Evolutionary conservation across 164 flowering plant genomes (phyloP).

Genomic region (Amborella trichopoda): DNA sequence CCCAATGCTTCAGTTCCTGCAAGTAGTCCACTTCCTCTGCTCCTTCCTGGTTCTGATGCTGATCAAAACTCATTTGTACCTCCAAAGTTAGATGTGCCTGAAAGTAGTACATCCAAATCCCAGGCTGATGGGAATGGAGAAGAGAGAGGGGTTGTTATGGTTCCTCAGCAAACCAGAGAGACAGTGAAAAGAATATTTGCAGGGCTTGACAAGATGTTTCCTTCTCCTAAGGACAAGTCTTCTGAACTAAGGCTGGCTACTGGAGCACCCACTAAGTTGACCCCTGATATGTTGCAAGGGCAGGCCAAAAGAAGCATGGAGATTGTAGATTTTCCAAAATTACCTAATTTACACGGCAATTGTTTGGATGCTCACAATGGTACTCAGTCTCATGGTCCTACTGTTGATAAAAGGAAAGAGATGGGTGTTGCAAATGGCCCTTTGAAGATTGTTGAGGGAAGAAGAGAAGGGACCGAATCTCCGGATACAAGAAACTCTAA

Average conservation of each 20-base stretch:
- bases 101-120: conserved; percentile 11
- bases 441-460: conserved; percentile 1
- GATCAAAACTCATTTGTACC: conserved; percentile 10
- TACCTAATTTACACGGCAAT: conserved; percentile 17
- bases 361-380: conserved; percentile 12
- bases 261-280: conserved; percentile 36
- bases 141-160: conserved; percentile 16
- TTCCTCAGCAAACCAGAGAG: conserved; percentile 67
- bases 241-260: conserved; percentile 31
- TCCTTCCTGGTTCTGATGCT: conserved; percentile 16
- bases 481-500: too few relatives aligned
- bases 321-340: conserved; percentile 40
- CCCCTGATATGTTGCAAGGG: conserved; percentile 45
- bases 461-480: conserved; percentile 9
- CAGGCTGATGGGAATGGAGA: conserved; percentile 17
- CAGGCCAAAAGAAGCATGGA: conserved; percentile 67
- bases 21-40: conserved; percentile 11
- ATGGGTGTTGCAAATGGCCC: conserved; percentile 32
- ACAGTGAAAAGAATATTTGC: conserved; percentile 63
- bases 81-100: conserved; percentile 7
- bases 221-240: conserved; percentile 47
- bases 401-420: conserved; percentile 15
- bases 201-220: conserved; percentile 58
- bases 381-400: neutral
- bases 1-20: conserved; percentile 14